phyloP scores from a whole-genome alignment of 2,329 filamentous ascomycete genomes.

The Pseudohalonectria lignicola region DNA sequence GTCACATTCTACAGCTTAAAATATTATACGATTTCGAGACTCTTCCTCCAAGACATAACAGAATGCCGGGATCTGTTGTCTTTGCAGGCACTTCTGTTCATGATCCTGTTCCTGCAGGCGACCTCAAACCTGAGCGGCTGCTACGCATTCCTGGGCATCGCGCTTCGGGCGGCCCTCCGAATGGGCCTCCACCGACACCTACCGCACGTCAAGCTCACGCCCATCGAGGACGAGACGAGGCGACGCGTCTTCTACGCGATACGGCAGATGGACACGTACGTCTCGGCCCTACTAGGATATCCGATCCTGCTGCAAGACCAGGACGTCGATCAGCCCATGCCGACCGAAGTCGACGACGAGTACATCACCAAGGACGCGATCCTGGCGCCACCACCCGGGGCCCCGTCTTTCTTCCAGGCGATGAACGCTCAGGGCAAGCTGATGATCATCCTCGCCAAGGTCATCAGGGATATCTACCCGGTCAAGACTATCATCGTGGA shows the following conservation, averaged over 20 bases:
- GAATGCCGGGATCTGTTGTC: conserved; percentile 65
- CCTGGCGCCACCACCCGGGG: conserved; percentile 39
- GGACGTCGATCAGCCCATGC: conserved; percentile 56
- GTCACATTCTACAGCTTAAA: conserved; percentile 52
- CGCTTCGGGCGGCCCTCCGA: conserved; percentile 61
- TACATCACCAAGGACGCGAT: conserved; percentile 52
- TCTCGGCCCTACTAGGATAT: conserved; percentile 56
- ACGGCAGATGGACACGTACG: conserved; percentile 60
- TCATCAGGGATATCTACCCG: conserved; percentile 56
- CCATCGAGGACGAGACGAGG: conserved; percentile 53
- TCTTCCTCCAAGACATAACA: conserved; percentile 53
- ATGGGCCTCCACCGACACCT: conserved; percentile 70
- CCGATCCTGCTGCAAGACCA: conserved; percentile 52
- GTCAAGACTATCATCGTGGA: conserved; percentile 43
- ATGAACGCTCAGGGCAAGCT: conserved; percentile 55
- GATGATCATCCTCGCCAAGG: conserved; percentile 53
- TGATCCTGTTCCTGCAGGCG: conserved; percentile 71
- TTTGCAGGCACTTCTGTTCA: conserved; percentile 65
- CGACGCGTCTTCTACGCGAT: conserved; percentile 58
- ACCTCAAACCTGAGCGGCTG: conserved; percentile 70
- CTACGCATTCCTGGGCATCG: conserved; percentile 72
- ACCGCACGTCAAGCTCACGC: conserved; percentile 48
- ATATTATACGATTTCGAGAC: conserved; percentile 60
- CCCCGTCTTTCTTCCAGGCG: conserved; percentile 49
- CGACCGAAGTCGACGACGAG: conserved; percentile 55